Evolutionary conservation across 352 stramenopile genomes (phyloP).

Genomic region (Globisporangium mamillatum): DNA sequence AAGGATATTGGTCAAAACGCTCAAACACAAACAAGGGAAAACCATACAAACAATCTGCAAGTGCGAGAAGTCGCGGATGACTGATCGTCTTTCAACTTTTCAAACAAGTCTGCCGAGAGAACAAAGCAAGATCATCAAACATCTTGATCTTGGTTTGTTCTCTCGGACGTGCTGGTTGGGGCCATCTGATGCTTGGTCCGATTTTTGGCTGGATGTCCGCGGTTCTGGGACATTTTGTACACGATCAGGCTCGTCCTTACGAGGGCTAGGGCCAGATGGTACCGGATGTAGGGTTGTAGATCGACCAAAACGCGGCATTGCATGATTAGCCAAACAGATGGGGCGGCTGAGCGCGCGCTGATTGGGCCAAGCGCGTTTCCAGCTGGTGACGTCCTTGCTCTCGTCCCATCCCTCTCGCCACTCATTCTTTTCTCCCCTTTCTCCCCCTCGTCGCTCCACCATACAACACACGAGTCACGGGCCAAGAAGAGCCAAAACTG

Average conservation of each 20-base stretch:
- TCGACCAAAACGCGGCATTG: slow-evolving; percentile 8
- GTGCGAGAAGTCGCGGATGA: neutral
- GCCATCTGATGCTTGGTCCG: neutral
- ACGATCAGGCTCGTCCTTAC: neutral
- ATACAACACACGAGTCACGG: slow-evolving; percentile 3
- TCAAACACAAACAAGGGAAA: neutral
- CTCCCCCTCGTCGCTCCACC: neutral
- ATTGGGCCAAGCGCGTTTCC: slow-evolving; percentile 2
- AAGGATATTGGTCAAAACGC: neutral
- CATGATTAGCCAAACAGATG: slow-evolving; percentile 16
- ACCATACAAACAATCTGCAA: neutral
- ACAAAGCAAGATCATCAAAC: no score
- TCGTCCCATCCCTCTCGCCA: slow-evolving; percentile 14
- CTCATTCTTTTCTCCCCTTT: slow-evolving; percentile 14
- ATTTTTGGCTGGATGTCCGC: neutral
- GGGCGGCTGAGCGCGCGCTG: neutral
- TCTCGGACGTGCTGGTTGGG: neutral
- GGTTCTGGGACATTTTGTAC: slow-evolving; percentile 5
- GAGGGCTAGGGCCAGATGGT: neutral
- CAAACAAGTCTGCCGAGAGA: no score
- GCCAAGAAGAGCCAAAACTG: slow-evolving; percentile 7
- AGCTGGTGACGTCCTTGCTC: slow-evolving; percentile 3
- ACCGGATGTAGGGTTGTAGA: slow-evolving; percentile 12
- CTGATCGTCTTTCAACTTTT: neutral
- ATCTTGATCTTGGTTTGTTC: neutral